Evolutionary conservation across 148 eudicot species (phyloP).

Genomic region (Limonium bicolor): DNA sequence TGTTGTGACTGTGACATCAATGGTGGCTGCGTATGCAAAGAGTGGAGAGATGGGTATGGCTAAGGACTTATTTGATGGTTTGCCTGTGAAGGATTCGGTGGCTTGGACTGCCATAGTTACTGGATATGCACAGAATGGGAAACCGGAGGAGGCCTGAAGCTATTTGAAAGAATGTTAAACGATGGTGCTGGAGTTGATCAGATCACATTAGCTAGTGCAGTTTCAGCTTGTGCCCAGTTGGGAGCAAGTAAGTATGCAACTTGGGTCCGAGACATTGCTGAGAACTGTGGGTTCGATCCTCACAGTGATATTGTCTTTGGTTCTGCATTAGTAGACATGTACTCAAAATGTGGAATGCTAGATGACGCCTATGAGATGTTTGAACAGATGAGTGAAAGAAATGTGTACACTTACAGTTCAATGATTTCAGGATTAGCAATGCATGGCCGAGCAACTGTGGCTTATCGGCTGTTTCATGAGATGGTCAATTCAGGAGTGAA

Average conservation of each 20-base stretch:
- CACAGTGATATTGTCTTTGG: constrained; percentile 34
- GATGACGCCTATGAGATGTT: constrained; percentile 37
- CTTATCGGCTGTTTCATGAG: constrained; percentile 30
- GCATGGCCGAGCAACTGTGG: constrained; percentile 32
- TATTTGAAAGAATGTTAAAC: constrained; percentile 29
- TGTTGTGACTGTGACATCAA: constrained; percentile 23
- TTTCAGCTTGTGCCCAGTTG: constrained; percentile 53
- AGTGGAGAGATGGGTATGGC: constrained; percentile 27
- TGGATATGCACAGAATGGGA: constrained; percentile 32
- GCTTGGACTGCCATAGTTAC: constrained; percentile 38
- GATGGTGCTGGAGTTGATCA: constrained; percentile 32
- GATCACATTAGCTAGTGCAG: constrained; percentile 30
- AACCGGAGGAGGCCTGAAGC: constrained; percentile 31
- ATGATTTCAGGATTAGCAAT: constrained; percentile 46
- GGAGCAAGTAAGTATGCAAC: constrained; percentile 28
- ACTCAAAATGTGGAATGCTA: constrained; percentile 42
- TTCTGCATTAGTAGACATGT: constrained; percentile 55
- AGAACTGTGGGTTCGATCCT: constrained; percentile 24
- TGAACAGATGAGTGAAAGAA: constrained; percentile 21
- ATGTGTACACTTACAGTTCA: constrained; percentile 40
- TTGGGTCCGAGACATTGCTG: constrained; percentile 29
- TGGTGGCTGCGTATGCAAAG: constrained; percentile 33
- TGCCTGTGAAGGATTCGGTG: constrained; percentile 23
- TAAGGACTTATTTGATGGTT: constrained; percentile 32
- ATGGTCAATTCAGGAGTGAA: constrained; percentile 29